Evolutionary conservation across 352 stramenopile genomes (phyloP).

Genomic region (Sclerospora graminicola): DNA sequence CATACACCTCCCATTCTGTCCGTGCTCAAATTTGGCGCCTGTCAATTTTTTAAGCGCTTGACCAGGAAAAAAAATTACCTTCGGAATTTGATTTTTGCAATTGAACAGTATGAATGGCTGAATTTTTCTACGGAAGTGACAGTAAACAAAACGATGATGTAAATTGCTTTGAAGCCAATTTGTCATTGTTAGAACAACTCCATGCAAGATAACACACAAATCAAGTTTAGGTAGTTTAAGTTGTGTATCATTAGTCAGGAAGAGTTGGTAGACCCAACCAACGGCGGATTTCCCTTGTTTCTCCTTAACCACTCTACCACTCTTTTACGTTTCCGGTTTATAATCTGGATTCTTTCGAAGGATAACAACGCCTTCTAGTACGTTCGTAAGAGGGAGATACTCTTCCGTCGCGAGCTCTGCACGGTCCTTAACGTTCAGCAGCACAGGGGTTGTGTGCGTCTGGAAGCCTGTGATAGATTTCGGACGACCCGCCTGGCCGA

Average conservation of each 20-base stretch:
- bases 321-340: constrained; percentile 61
- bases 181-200: too few species aligned
- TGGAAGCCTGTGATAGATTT: constrained; percentile 99
- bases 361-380: constrained; percentile 98
- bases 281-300: constrained; percentile 12
- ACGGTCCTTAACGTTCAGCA: constrained; percentile 96
- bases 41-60: too few species aligned
- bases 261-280: constrained; percentile 4
- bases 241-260: constrained; percentile 21
- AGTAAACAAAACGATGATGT: too few species aligned
- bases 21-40: too few species aligned
- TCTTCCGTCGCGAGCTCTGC: constrained; percentile 97
- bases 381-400: constrained; percentile 91
- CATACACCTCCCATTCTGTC: too few species aligned
- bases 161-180: too few species aligned
- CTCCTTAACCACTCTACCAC: constrained; percentile 1
- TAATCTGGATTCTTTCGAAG: constrained; percentile 96
- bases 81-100: too few species aligned
- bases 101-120: too few species aligned
- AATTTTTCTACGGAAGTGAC: too few species aligned
- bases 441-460: constrained; percentile 97
- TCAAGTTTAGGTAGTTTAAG: constrained; percentile 22
- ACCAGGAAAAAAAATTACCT: too few species aligned
- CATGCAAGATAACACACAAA: too few species aligned
- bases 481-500: constrained; percentile 96